These are phyloP conservation scores for Candida pini DNA, from an alignment of 805 yeast genomes.

Conservation along the genomic window DNA sequence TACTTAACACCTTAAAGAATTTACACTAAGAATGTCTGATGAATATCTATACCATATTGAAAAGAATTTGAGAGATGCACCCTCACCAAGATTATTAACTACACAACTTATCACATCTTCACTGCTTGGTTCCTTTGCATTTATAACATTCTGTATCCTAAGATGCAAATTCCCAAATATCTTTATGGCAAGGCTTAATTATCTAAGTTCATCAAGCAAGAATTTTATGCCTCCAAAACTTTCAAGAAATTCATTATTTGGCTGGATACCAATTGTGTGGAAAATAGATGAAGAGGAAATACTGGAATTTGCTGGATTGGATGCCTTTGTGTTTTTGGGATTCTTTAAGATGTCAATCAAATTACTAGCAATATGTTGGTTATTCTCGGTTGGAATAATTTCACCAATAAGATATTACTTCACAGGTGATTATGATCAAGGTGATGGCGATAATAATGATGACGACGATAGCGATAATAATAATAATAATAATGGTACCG, in stretches of 20 bases:
- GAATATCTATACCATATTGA: constrained; percentile 10
- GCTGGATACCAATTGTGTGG: constrained; percentile 73
- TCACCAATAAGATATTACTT: constrained; percentile 81
- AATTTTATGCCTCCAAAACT: constrained; percentile 53
- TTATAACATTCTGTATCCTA: constrained; percentile 62
- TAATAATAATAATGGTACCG: constrained; percentile 3
- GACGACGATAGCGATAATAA: constrained; percentile 25
- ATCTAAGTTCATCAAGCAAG: constrained; percentile 33
- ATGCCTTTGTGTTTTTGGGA: constrained; percentile 86
- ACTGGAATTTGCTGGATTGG: constrained; percentile 86
- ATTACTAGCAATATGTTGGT: constrained; percentile 54
- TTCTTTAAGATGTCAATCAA: constrained; percentile 87
- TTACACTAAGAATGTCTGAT: constrained; percentile 11
- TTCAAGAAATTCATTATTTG: constrained; percentile 55
- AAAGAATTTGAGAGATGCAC: constrained; percentile 28
- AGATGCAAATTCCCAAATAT: constrained; percentile 73
- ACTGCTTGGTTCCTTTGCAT: constrained; percentile 61
- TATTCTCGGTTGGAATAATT: constrained; percentile 68
- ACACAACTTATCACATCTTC: constrained; percentile 73
- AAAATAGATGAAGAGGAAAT: constrained; percentile 67
- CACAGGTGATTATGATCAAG: constrained; percentile 74
- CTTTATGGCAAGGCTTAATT: constrained; percentile 72
- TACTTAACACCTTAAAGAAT: background rate
- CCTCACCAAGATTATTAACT: constrained; percentile 52
- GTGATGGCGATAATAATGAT: constrained; percentile 32